Base-by-base conservation (phyloP, 2,329 filamentous ascomycete species). In the Xylaria arbuscula region DNA sequence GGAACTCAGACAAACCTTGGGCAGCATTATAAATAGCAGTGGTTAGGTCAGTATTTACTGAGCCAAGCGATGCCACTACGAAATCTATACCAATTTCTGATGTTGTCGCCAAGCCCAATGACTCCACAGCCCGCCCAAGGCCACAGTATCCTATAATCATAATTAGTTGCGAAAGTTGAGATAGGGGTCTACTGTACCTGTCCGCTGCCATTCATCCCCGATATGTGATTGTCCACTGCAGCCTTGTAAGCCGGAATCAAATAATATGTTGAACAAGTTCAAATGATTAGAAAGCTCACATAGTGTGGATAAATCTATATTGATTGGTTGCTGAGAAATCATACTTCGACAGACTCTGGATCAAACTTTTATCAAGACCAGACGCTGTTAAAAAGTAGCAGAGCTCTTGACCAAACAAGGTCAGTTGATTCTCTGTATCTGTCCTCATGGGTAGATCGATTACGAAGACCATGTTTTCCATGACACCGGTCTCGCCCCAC, bases 381-480 rank as follows among this genome's bases (percentile, higher is more conserved):
- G 90, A 89, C 9, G 90, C 90, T 65, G 83, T 80, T 2, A 97
- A 81, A 75, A 96, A 97, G 75, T 88, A 87, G 24, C 86, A 79
- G 32, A 98, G 82, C 48, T 95, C 91, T 66, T 88, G 85, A 22
- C 88, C 88, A 77, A 97, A 98, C 2, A 76, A 66, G 0, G 88
- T 73, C 69, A 77, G 38, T 63, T 65, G 42, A 76, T 81, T 79
- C 72, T 80, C 67, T 73, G 79, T 69, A 69, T 76, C 75, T n/a
- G 81, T 74, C 28, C 88, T 79, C 48, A 87, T 85, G 6, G 96
- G 95, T 9, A 98, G 87, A 77, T 99, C 96, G 72, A 99, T 94
- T n/a, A 98, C 77, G 77, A 97, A 98, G 8, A 94, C 89, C 74
- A 90, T 91, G 79, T 97, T 98, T 80, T 98, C 94, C 89, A 97